Conservation (phyloP, 2,329 filamentous ascomycete genomes). For the Claviceps africana region DNA sequence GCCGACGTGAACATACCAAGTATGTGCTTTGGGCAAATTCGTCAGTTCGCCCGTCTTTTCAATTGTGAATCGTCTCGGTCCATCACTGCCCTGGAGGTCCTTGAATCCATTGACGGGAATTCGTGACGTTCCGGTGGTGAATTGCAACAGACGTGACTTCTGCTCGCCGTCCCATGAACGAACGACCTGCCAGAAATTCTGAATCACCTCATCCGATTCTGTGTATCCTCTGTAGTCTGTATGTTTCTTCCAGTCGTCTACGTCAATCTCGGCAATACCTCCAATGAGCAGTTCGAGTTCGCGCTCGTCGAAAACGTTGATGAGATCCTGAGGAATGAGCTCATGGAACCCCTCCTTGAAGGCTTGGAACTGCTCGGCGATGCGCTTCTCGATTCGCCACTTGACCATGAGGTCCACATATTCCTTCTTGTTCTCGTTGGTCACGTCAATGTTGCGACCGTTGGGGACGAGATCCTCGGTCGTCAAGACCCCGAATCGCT, state of each 20-base stretch:
- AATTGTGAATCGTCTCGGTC: slow-evolving; percentile 89
- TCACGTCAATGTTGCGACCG: slow-evolving; percentile 86
- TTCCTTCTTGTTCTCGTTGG: slow-evolving; percentile 97
- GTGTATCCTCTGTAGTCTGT: slow-evolving; percentile 98
- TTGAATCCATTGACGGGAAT: slow-evolving; percentile 99
- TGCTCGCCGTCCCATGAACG: slow-evolving; percentile 96
- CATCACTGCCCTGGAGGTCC: slow-evolving; percentile 92
- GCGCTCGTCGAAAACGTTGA: slow-evolving; percentile 97
- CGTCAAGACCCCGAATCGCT: slow-evolving; percentile 86
- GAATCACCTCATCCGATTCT: slow-evolving; percentile 90
- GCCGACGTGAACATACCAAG: slow-evolving; percentile 55
- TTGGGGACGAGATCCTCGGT: slow-evolving; percentile 87
- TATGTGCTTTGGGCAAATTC: slow-evolving; percentile 92
- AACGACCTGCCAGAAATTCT: slow-evolving; percentile 98
- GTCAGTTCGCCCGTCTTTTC: slow-evolving; percentile 88
- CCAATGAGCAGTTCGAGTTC: slow-evolving; percentile 93
- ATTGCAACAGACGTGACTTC: slow-evolving; percentile 90
- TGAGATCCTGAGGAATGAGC: slow-evolving; percentile 86
- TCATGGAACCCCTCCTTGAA: slow-evolving; percentile 97
- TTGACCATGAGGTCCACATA: slow-evolving; percentile 98
- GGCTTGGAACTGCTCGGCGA: slow-evolving; percentile 94
- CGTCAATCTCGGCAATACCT: slow-evolving; percentile 98
- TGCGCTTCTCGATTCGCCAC: slow-evolving; percentile 98
- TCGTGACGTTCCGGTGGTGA: slow-evolving; percentile 91
- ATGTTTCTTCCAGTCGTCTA: slow-evolving; percentile 99